Conservation (phyloP, 1,139 yeast genomes). For the Casaregolazyma lundiana region DNA sequence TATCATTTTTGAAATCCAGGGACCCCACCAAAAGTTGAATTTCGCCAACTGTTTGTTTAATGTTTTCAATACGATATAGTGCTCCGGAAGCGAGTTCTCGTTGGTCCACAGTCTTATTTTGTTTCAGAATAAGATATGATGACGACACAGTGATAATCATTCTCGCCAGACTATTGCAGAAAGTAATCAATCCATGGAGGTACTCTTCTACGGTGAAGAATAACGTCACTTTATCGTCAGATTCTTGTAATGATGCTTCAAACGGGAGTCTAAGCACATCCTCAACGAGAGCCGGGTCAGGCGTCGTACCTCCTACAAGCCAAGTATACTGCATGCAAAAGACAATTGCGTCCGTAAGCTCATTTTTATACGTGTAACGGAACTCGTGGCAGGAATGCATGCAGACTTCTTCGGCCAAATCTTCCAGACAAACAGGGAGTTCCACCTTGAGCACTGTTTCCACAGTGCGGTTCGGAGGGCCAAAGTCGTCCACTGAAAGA, state of each 20-base stretch:
- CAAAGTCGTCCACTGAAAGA: slow-evolving; percentile 1
- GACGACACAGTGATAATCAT: slow-evolving; percentile 32
- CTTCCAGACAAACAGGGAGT: neutral
- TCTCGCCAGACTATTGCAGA: slow-evolving; percentile 30
- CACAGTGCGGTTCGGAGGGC: neutral
- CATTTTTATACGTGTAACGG: slow-evolving; percentile 24
- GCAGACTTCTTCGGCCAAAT: slow-evolving; percentile 10
- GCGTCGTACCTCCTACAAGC: slow-evolving; percentile 18
- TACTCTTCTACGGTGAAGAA: slow-evolving; percentile 29
- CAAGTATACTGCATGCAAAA: slow-evolving; percentile 18
- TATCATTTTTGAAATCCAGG: slow-evolving; percentile 33
- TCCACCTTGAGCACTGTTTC: neutral
- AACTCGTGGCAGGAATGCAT: slow-evolving; percentile 26
- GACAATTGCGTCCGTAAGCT: slow-evolving; percentile 24
- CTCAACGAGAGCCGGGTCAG: slow-evolving; percentile 20
- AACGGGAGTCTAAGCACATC: slow-evolving; percentile 16
- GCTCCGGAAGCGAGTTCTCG: neutral
- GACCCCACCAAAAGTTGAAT: slow-evolving; percentile 31
- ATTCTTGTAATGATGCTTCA: slow-evolving; percentile 1
- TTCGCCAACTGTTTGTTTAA: slow-evolving; percentile 28
- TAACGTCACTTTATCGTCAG: neutral
- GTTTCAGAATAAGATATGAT: slow-evolving; percentile 13
- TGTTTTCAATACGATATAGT: slow-evolving; percentile 14
- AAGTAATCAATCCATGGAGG: slow-evolving; percentile 28
- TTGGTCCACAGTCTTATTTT: neutral